These are phyloP conservation scores for Tulasnella sp. DNA, from an alignment of 768 basidiomycete species.

Conservation along the genomic window DNA sequence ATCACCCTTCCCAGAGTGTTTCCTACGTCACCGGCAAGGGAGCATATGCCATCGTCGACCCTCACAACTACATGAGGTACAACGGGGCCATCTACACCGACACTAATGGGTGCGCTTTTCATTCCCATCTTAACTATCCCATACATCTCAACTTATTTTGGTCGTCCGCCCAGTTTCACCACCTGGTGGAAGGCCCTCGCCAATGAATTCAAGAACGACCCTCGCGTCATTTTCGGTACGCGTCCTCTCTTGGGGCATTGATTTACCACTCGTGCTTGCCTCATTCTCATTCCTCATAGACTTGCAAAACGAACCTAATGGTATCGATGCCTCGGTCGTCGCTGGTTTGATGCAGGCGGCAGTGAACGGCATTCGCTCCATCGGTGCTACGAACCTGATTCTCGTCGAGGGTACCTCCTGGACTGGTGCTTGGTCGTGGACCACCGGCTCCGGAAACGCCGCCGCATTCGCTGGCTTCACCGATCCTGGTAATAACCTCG, in stretches of 20 bases:
- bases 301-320: constrained; percentile 69
- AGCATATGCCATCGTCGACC: constrained; percentile 59
- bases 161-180: constrained; percentile 12
- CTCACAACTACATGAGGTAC: constrained; percentile 65
- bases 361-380: constrained; percentile 64
- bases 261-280: neutral
- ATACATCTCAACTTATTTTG: too few relatives aligned
- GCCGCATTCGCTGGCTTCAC: constrained; percentile 55
- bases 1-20: constrained; percentile 46
- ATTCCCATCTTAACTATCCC: too few relatives aligned
- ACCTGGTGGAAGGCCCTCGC: constrained; percentile 60
- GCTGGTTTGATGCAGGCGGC: constrained; percentile 66
- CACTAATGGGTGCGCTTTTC: constrained; percentile 44
- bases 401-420: constrained; percentile 51
- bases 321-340: constrained; percentile 55
- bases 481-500: constrained; percentile 65
- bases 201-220: constrained; percentile 52
- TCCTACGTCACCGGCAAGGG: constrained; percentile 65
- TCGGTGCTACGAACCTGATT: constrained; percentile 59
- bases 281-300: constrained; percentile 34
- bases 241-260: neutral
- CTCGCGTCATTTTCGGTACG: constrained; percentile 17
- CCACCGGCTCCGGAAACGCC: constrained; percentile 56
- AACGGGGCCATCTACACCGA: constrained; percentile 56
- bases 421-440: constrained; percentile 68